phyloP scores from a whole-genome alignment of 495 filamentous ascomycete genomes.

The Aspergillus hancockii region DNA sequence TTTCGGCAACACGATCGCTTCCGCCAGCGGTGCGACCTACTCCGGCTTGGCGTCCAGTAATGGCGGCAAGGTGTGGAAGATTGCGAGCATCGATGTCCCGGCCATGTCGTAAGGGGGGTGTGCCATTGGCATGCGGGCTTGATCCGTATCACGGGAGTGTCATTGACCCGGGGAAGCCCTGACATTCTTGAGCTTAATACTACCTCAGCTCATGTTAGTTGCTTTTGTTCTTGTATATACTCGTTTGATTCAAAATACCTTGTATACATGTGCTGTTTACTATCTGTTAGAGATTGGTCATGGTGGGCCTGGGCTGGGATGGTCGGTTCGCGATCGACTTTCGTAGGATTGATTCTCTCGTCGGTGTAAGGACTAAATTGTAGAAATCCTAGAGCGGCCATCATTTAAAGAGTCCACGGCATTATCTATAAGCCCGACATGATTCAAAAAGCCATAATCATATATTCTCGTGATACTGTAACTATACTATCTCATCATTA shows the following conservation, averaged over 20 bases:
- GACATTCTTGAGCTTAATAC: background rate
- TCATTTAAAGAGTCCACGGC: too few relatives aligned
- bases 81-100: conserved; percentile 33
- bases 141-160: background rate
- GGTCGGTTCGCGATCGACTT: too few relatives aligned
- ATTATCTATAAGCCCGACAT: too few relatives aligned
- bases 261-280: too few relatives aligned
- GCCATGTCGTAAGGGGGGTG: conserved; percentile 25
- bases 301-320: too few relatives aligned
- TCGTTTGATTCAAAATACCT: too few relatives aligned
- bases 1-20: conserved; percentile 37
- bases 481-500: background rate
- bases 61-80: conserved; percentile 38
- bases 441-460: background rate
- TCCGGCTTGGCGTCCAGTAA: conserved; percentile 31
- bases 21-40: conserved; percentile 29
- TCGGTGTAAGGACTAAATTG: too few relatives aligned
- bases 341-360: too few relatives aligned
- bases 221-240: too few relatives aligned
- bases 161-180: background rate
- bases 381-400: too few relatives aligned
- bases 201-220: background rate
- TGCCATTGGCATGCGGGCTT: background rate
- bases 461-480: background rate
- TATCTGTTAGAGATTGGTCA: too few relatives aligned